Evolutionary conservation across 352 stramenopile species (phyloP).

Genomic region (Elongisporangium senticosum): DNA sequence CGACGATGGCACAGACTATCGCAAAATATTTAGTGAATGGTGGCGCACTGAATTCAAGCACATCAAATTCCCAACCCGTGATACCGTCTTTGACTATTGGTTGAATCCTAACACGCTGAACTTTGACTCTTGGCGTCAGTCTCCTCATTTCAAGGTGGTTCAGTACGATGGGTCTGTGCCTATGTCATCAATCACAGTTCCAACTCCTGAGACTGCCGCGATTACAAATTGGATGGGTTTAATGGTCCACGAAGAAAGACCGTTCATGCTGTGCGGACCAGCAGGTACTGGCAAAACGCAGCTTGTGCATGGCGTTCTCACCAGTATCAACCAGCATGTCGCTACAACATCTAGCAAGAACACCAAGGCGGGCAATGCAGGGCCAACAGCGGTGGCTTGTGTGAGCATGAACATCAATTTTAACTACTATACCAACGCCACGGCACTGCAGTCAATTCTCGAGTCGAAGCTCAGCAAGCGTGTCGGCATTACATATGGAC

Average conservation of each 20-base stretch:
- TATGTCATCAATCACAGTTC: slow-evolving; percentile 87
- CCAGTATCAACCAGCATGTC: slow-evolving; percentile 22
- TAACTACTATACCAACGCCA: slow-evolving; percentile 79
- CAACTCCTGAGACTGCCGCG: slow-evolving; percentile 90
- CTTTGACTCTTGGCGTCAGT: slow-evolving; percentile 94
- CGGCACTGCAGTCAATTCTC: slow-evolving; percentile 75
- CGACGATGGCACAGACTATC: slow-evolving; percentile 92
- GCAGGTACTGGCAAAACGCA: slow-evolving; percentile 94
- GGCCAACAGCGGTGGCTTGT: slow-evolving; percentile 15
- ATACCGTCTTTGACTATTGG: slow-evolving; percentile 97
- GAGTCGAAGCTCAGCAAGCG: slow-evolving; percentile 88
- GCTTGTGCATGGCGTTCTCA: slow-evolving; percentile 84
- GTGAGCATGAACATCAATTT: slow-evolving; percentile 79
- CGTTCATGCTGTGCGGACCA: slow-evolving; percentile 92
- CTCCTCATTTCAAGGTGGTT: slow-evolving; percentile 84
- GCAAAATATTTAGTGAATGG: slow-evolving; percentile 93
- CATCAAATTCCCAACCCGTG: slow-evolving; percentile 90
- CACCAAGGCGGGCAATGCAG: slow-evolving; percentile 8
- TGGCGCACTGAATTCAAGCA: slow-evolving; percentile 92
- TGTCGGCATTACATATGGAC: slow-evolving; percentile 80
- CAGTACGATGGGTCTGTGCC: slow-evolving; percentile 69
- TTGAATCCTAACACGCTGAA: slow-evolving; percentile 83
- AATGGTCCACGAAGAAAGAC: slow-evolving; percentile 88
- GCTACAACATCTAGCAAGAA: slow-evolving; percentile 20
- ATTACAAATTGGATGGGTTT: slow-evolving; percentile 93